These are phyloP conservation scores for Zasmidium citrigriseum DNA, from an alignment of 2,329 filamentous ascomycete genomes.

Conservation along the genomic window DNA sequence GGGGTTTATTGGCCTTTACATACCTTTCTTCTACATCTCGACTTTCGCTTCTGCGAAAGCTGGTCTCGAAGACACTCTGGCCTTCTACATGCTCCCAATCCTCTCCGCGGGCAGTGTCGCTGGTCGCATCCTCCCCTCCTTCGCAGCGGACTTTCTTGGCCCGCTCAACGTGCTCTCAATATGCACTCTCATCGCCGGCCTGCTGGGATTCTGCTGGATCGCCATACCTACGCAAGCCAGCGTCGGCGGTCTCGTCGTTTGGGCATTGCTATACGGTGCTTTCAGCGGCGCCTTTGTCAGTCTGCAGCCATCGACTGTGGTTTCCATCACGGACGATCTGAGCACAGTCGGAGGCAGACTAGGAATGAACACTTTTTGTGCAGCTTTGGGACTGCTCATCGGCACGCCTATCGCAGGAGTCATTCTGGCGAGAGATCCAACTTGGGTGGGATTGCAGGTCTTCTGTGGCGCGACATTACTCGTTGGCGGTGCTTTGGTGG, in stretches of 20 bases:
- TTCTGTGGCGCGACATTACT: conserved; percentile 28
- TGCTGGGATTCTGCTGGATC: conserved; percentile 39
- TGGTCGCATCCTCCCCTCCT: conserved; percentile 49
- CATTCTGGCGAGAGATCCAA: conserved; percentile 9
- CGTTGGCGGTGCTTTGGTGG: conserved; percentile 14
- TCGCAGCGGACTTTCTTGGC: conserved; percentile 46
- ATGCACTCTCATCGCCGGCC: conserved; percentile 32
- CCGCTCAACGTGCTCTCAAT: conserved; percentile 47
- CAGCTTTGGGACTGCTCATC: conserved; percentile 26
- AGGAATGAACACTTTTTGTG: conserved; percentile 28
- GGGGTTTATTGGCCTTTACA: conserved; percentile 38
- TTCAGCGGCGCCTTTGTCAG: conserved; percentile 46
- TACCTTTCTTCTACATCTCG: conserved; percentile 59
- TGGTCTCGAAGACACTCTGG: conserved; percentile 43
- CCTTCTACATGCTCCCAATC: conserved; percentile 63
- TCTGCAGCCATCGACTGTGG: conserved; percentile 41
- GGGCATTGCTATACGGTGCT: conserved; percentile 46
- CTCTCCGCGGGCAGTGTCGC: conserved; percentile 33
- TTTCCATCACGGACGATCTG: conserved; percentile 17
- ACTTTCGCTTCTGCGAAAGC: conserved; percentile 52
- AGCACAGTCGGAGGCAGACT: conserved; percentile 25
- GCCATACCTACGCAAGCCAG: conserved; percentile 24
- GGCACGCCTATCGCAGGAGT: conserved; percentile 29
- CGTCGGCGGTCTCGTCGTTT: conserved; percentile 38
- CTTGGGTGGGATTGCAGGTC: conserved; percentile 23